Base-by-base conservation (phyloP, 1,284 basidiomycete genomes). In the Rhodofomes roseus region DNA sequence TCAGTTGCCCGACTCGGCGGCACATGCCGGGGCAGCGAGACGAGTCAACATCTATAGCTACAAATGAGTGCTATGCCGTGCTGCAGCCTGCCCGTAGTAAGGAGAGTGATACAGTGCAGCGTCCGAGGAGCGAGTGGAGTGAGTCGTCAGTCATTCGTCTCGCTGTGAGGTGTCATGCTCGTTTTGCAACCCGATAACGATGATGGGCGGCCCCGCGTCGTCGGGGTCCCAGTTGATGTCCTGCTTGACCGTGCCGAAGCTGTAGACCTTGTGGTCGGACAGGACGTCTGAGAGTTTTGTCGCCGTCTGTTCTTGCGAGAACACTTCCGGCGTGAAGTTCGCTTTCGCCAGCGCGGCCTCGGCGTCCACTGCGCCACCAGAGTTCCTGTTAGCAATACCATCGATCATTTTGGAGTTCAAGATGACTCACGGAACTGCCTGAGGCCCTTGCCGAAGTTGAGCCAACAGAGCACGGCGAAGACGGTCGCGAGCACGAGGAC, bases 361-460 rank as follows among this genome's bases (percentile, higher is more conserved):
- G 39, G 78, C 78, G 56, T 76, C 73, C 18, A 82, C 81, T 83
- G 62, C 34, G 34, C n/a, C 1, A 25, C 20, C 20, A 1, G 29
- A 46, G 31, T 40, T 23, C 44, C 22, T 20, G 25, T 29, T 23
- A 20, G 25, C 12, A 44, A 11, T 8, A 20, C n/a, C n/a, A n/a
- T n/a, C n/a, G n/a, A n/a, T n/a, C n/a, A n/a, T n/a, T n/a, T n/a
- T 22, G 44, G 18, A 29, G 8, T 12, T 4, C 6, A 29, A 0
- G 20, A 29, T n/a, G 4, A 71, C 78, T 54, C 62, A 81, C 79
- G 62, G 61, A 77, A 84, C 60, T 84, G 74, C 1, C 76, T 74
- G 18, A 86, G 71, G 2, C 84, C 84, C 62, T 80, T 76, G 52
- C 72, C 78, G 68, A 84, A 86, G 63, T 83, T 81, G 34, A 73